phyloP scores from a whole-genome alignment of 345 rosid species.

The Fremontodendron californicum region DNA sequence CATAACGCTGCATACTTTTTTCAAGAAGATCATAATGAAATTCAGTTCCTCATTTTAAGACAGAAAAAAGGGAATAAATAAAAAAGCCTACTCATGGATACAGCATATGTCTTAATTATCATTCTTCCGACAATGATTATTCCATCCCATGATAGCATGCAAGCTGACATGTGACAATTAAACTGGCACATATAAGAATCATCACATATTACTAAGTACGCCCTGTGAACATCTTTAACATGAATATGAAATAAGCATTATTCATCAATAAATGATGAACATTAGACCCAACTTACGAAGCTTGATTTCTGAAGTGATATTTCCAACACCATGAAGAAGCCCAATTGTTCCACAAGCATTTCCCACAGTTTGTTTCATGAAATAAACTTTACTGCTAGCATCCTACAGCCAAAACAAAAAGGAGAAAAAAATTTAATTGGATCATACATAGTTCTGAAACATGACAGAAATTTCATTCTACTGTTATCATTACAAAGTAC shows the following conservation, averaged over 20 bases:
- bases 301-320: constrained; percentile 66
- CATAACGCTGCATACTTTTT: background rate
- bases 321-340: constrained; percentile 94
- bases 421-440: background rate
- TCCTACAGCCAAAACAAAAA: constrained; percentile 40
- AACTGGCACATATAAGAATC: background rate
- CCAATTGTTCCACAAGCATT: constrained; percentile 99
- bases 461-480: background rate
- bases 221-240: background rate
- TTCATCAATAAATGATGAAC: background rate
- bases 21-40: background rate
- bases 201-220: background rate
- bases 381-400: constrained; percentile 61
- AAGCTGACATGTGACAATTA: background rate
- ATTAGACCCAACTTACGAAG: constrained; percentile 47
- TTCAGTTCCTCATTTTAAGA: background rate
- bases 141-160: background rate
- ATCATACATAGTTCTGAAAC: background rate
- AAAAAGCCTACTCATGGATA: background rate
- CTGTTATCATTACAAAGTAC: background rate
- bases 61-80: background rate
- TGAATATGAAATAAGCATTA: background rate
- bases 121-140: background rate
- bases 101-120: background rate
- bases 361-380: constrained; percentile 95